A percentile compares a stretch with the other conserved stretches of the same genome.
phyloP scores from a whole-genome alignment of 345 rosid species.

The Linum usitatissimum region DNA sequence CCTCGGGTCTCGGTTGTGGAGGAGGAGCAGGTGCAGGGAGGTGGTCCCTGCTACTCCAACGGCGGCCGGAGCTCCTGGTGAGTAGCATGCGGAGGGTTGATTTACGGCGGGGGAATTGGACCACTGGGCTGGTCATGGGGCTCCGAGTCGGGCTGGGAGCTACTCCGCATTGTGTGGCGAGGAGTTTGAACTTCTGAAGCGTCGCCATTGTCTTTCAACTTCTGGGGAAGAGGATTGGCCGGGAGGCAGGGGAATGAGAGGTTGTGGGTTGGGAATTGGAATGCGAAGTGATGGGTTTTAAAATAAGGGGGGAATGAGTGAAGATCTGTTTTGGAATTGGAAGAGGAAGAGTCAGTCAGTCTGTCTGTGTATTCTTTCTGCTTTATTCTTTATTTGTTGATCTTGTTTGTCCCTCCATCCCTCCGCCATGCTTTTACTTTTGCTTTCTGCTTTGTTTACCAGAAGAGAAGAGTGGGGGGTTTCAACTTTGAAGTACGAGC shows the following conservation, averaged over 20 bases:
- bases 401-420: not conserved
- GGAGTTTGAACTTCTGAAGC: conserved; percentile 69
- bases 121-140: conserved; percentile 67
- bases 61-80: conserved; percentile 34
- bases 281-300: not conserved
- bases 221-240: too few relatives aligned
- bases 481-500: conserved; percentile 28
- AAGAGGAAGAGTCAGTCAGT: conserved; percentile 7
- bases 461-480: too few relatives aligned
- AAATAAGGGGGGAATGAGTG: conserved; percentile 12
- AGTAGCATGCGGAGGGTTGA: conserved; percentile 69
- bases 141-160: conserved; percentile 63
- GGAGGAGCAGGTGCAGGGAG: conserved; percentile 11
- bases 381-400: not conserved
- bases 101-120: conserved; percentile 58
- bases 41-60: conserved; percentile 17
- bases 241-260: conserved; percentile 1
- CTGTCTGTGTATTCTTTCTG: conserved; percentile 9
- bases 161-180: conserved; percentile 85
- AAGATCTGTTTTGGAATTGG: conserved; percentile 26
- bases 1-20: conserved; percentile 10
- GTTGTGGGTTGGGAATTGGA: conserved; percentile 12
- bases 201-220: conserved; percentile 44
- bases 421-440: too few relatives aligned
- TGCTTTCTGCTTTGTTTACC: too few relatives aligned